Conservation (phyloP, 768 basidiomycete genomes). For the Sporobolomyces pararoseus region DNA sequence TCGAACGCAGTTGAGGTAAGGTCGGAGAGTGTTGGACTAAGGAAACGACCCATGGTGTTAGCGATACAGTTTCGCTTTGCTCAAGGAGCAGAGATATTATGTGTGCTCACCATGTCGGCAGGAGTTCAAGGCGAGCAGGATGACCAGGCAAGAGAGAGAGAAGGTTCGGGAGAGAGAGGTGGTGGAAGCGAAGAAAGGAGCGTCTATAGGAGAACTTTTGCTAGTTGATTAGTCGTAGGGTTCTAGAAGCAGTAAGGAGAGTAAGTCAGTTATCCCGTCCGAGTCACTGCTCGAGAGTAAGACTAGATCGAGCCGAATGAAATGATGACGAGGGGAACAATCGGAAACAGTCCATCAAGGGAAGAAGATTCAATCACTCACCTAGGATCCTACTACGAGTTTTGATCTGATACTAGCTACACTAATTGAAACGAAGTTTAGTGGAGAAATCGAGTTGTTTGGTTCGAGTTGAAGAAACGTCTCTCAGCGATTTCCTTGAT, state of each 20-base stretch:
- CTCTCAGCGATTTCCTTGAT: background rate
- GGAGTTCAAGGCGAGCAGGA: background rate
- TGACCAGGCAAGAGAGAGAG: background rate
- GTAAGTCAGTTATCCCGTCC: background rate
- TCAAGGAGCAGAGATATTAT: background rate
- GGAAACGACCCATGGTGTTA: background rate
- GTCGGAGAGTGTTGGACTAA: constrained; percentile 90
- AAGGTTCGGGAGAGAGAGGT: background rate
- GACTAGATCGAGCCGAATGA: too few species aligned
- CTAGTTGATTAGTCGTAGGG: background rate
- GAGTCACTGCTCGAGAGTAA: too few species aligned
- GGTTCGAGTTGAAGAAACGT: background rate
- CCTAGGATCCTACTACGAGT: too few species aligned
- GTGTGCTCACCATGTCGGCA: constrained; percentile 10
- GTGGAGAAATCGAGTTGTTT: background rate
- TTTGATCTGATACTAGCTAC: too few species aligned
- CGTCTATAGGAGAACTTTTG: background rate
- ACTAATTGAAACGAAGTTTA: background rate
- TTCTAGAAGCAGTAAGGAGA: background rate
- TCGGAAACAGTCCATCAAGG: too few species aligned
- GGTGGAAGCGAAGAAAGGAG: background rate
- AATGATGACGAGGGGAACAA: too few species aligned
- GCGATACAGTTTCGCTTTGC: background rate
- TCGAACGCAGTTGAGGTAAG: constrained; percentile 91
- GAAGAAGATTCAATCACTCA: too few species aligned